A percentile compares a stretch with the other conserved stretches of the same genome.
phyloP scores from a whole-genome alignment of 352 stramenopile species.

The Phytopythium boreale region DNA sequence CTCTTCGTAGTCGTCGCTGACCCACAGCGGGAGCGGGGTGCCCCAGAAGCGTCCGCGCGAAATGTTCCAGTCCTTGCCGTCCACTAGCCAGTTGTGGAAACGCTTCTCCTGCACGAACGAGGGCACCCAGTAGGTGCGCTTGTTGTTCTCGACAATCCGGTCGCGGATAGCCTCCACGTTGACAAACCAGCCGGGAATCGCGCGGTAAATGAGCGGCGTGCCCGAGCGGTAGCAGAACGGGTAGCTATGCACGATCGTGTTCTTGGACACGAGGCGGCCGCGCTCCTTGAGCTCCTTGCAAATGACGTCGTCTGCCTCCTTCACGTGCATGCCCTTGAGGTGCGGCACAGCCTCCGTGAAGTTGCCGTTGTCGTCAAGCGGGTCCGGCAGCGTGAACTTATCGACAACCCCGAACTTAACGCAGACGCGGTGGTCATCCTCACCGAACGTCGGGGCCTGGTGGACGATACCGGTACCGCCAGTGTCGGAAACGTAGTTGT shows the following conservation, averaged over 20 bases:
- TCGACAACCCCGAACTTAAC: slow-evolving; percentile 93
- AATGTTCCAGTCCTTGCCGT: slow-evolving; percentile 99
- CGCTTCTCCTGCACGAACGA: slow-evolving; percentile 97
- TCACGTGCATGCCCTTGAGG: slow-evolving; percentile 96
- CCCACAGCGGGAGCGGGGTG: slow-evolving; percentile 98
- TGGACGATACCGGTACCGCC: slow-evolving; percentile 97
- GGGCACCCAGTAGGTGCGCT: slow-evolving; percentile 82
- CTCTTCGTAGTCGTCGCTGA: slow-evolving; percentile 97
- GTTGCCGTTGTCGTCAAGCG: slow-evolving; percentile 95
- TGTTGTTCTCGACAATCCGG: slow-evolving; percentile 90
- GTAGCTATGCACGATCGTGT: slow-evolving; percentile 97
- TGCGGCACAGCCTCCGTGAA: slow-evolving; percentile 94
- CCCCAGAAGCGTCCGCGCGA: slow-evolving; percentile 99
- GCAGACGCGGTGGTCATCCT: slow-evolving; percentile 99
- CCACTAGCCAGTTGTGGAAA: slow-evolving; percentile 99
- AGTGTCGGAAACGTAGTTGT: slow-evolving; percentile 98
- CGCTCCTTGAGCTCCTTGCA: slow-evolving; percentile 94
- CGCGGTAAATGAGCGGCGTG: slow-evolving; percentile 99
- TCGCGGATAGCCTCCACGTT: slow-evolving; percentile 98
- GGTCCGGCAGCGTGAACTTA: slow-evolving; percentile 95
- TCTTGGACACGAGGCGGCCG: slow-evolving; percentile 96
- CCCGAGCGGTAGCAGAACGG: slow-evolving; percentile 99
- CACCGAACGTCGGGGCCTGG: slow-evolving; percentile 98
- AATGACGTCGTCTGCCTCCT: slow-evolving; percentile 97
- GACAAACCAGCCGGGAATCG: slow-evolving; percentile 99